Base-by-base conservation (phyloP, 75 land plant species). In the Selaginella tamariscina region DNA sequence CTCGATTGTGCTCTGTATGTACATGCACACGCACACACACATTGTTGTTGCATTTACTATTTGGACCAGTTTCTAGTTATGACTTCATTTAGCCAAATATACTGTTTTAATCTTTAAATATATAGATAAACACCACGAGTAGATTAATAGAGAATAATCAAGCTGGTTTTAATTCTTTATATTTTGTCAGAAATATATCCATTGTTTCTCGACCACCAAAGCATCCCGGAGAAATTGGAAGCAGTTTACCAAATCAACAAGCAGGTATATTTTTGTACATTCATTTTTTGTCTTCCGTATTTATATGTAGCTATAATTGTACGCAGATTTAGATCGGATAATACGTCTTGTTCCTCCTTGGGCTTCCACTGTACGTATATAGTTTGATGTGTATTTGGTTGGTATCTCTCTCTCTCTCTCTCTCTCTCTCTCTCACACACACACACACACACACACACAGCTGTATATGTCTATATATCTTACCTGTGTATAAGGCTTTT, bases 291-390 rank as follows among this genome's bases (percentile, higher is more conserved):
- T 49, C 54, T 8, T 64, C 18, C 1, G 27, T 2, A 56, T 39
- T n/a, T n/a, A n/a, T n/a, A n/a, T n/a, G n/a, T n/a, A n/a, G n/a
- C n/a, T n/a, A n/a, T n/a, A n/a, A n/a, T n/a, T n/a, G n/a, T 31
- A 65, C 30, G n/a, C 65, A 57, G 82, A 85, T 65, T 28, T 71
- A 56, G 88, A 88, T 78, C 70, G 68, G 29, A 69, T 85, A 29
- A 71, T 88, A 68, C 67, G 66, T 18, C 68, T 83, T 56, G 71
- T 80, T 24, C 84, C 86, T 55, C 65, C 71, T 28, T 88, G 92
- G 92, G 73, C 92, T 54, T 44, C 72, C 57, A 75, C 29, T 79
- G 92, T 85, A 82, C 71, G 80, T 8, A 69, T 30, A 15, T 29
- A 21, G 22, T 56, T 2, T 49, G 1, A 15, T 54, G 20, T 33